These are phyloP conservation scores for Cordyceps cicadae DNA, from an alignment of 2,329 filamentous ascomycete genomes.

Conservation along the genomic window DNA sequence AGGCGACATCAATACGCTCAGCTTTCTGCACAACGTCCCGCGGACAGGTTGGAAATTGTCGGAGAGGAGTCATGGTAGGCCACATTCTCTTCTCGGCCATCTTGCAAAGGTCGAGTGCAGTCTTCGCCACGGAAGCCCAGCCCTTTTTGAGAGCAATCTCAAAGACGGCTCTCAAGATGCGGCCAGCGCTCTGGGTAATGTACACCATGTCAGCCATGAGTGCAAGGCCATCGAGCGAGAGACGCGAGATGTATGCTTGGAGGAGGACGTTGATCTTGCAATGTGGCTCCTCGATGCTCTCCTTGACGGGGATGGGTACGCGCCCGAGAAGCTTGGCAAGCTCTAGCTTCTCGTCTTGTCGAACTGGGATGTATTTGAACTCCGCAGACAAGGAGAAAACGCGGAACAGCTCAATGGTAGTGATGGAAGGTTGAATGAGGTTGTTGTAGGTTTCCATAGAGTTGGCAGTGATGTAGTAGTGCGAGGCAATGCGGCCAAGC, in stretches of 20 bases:
- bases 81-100: conserved; percentile 99
- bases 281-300: conserved; percentile 92
- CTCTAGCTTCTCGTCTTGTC: conserved; percentile 95
- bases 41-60: conserved; percentile 79
- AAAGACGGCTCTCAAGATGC: conserved; percentile 90
- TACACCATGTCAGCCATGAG: conserved; percentile 99
- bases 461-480: conserved; percentile 95
- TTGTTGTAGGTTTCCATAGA: conserved; percentile 98
- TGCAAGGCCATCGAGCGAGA: conserved; percentile 88
- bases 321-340: conserved; percentile 81
- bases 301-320: conserved; percentile 94
- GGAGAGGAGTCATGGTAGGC: conserved; percentile 94
- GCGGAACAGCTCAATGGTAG: conserved; percentile 90
- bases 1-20: conserved; percentile 89
- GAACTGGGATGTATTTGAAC: conserved; percentile 97
- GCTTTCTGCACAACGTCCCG: conserved; percentile 84
- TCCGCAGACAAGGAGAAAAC: conserved; percentile 94
- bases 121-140: conserved; percentile 88
- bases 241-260: conserved; percentile 90
- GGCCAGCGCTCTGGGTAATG: conserved; percentile 93
- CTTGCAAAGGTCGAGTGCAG: conserved; percentile 89
- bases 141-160: conserved; percentile 97
- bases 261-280: conserved; percentile 97
- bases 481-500: conserved; percentile 88
- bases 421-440: conserved; percentile 86